Percentiles rank a stretch among this genome's conserved stretches.
Conservation (phyloP, 2,329 filamentous ascomycete genomes). For the Hymenoscyphus fructigenus region DNA sequence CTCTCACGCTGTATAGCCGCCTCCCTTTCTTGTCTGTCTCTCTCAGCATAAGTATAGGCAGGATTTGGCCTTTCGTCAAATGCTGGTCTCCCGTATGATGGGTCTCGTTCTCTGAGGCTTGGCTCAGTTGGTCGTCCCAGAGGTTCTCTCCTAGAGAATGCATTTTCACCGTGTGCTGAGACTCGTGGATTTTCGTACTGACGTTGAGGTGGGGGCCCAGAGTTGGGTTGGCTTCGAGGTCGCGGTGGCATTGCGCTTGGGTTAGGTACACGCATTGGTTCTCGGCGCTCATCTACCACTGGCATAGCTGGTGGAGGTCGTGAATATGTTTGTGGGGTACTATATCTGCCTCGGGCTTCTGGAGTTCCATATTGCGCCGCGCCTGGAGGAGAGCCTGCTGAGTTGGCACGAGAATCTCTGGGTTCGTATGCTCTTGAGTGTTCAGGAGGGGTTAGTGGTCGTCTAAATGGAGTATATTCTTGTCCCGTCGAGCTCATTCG, state of each 20-base stretch:
- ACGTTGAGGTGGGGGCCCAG: constrained; percentile 39
- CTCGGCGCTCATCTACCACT: constrained; percentile 48
- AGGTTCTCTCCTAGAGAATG: constrained; percentile 27
- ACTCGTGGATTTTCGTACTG: constrained; percentile 41
- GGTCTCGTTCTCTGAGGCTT: constrained; percentile 19
- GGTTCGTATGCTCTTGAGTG: constrained; percentile 56
- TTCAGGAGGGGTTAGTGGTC: constrained; percentile 77
- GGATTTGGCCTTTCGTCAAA: constrained; percentile 36
- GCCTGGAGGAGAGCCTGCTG: constrained; percentile 40
- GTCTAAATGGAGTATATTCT: constrained; percentile 62
- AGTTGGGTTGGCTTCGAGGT: constrained; percentile 36
- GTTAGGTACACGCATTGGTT: constrained; percentile 35
- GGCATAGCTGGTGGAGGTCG: constrained; percentile 44
- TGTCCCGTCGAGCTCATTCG: constrained; percentile 43
- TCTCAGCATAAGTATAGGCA: constrained; percentile 53
- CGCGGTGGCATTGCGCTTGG: constrained; percentile 33
- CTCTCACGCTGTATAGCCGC: constrained; percentile 14
- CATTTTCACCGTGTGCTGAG: constrained; percentile 19
- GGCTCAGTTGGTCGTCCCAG: constrained; percentile 17
- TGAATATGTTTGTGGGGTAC: constrained; percentile 57
- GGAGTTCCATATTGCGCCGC: constrained; percentile 50
- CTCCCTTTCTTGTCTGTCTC: constrained; percentile 39
- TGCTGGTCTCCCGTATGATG: constrained; percentile 27
- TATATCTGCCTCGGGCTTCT: constrained; percentile 54
- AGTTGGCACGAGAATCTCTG: constrained; percentile 40